Conservation (phyloP, 805 yeast species). For the Wickerhamiella nectarea region DNA sequence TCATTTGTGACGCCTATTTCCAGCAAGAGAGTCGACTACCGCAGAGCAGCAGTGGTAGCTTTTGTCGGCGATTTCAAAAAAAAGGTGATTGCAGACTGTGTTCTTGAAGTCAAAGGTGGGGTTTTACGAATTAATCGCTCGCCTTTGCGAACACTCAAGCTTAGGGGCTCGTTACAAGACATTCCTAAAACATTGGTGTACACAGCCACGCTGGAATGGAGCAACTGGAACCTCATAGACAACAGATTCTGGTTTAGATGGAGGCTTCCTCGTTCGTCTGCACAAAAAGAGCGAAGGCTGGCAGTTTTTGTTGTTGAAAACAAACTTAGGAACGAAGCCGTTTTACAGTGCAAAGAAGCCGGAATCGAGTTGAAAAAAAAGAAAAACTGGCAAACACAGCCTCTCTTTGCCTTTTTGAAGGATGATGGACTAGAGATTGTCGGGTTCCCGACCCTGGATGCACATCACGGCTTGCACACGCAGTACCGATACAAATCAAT, state of each 20-base stretch:
- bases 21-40: constrained; percentile 8
- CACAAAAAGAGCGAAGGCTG: not conserved
- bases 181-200: not conserved
- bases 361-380: not conserved
- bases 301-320: not conserved
- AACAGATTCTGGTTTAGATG: constrained; percentile 19
- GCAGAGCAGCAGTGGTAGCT: constrained; percentile 8
- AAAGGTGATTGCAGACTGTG: not conserved
- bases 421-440: constrained; percentile 6
- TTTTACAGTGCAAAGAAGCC: not conserved
- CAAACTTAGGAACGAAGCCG: not conserved
- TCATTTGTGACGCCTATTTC: constrained; percentile 14
- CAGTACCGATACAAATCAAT: constrained; percentile 11
- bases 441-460: constrained; percentile 17
- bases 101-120: not conserved
- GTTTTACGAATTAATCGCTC: constrained; percentile 3
- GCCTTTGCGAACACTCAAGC: not conserved
- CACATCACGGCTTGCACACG: constrained; percentile 8
- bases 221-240: constrained; percentile 16
- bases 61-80: constrained; percentile 1
- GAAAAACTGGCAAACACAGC: constrained; percentile 11
- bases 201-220: constrained; percentile 14
- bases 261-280: constrained; percentile 7
- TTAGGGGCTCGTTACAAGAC: constrained; percentile 10
- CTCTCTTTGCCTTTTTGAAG: constrained; percentile 15